Conservation (phyloP, 805 yeast species). For the Yarrowia alimentaria region DNA sequence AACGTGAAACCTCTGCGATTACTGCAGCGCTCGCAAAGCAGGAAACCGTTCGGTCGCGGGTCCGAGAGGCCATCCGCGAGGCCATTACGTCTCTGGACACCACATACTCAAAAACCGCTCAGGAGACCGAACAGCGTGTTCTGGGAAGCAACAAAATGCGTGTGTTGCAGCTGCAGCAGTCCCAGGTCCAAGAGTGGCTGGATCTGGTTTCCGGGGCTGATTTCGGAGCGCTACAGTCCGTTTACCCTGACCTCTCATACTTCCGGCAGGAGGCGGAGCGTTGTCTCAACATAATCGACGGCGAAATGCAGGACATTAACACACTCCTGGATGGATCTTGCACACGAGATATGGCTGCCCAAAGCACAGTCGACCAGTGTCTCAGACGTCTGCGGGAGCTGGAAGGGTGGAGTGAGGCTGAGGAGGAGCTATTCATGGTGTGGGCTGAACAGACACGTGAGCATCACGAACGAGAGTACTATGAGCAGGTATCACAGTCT, state of each 20-base stretch:
- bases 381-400: constrained; percentile 14
- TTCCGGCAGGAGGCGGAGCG: constrained; percentile 9
- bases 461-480: constrained; percentile 7
- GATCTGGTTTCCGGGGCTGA: background rate
- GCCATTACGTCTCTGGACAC: constrained; percentile 29
- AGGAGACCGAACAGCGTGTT: constrained; percentile 20
- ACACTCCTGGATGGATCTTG: constrained; percentile 10
- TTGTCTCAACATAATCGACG: background rate
- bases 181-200: constrained; percentile 4
- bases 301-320: constrained; percentile 15
- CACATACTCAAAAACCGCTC: constrained; percentile 27
- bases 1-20: constrained; percentile 38
- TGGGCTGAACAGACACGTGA: constrained; percentile 18
- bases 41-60: constrained; percentile 14
- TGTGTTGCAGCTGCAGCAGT: constrained; percentile 7
- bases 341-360: constrained; percentile 19
- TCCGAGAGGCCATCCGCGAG: constrained; percentile 30
- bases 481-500: constrained; percentile 1
- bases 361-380: constrained; percentile 10
- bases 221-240: constrained; percentile 4
- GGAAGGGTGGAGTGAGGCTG: constrained; percentile 18
- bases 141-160: constrained; percentile 5
- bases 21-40: constrained; percentile 30
- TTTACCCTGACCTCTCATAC: constrained; percentile 7
- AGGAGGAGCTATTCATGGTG: constrained; percentile 14